phyloP scores from a whole-genome alignment of 2,329 filamentous ascomycete species.

The Ophiostoma populinum region DNA sequence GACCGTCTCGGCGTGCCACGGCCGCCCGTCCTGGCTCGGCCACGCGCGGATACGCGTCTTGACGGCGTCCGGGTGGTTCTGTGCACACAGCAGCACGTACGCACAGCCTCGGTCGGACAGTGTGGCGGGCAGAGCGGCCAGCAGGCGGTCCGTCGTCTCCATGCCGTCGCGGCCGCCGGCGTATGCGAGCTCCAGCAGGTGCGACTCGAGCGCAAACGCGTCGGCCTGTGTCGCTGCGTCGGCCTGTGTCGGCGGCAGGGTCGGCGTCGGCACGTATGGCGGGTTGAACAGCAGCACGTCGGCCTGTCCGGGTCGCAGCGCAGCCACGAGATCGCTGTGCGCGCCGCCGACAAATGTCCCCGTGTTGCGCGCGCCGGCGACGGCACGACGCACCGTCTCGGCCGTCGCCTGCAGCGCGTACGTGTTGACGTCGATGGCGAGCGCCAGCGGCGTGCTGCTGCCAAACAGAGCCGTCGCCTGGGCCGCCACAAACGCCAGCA shows the following conservation, averaged over 20 bases:
- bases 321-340: slow-evolving; percentile 50
- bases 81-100: slow-evolving; percentile 77
- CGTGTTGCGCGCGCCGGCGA: slow-evolving; percentile 12
- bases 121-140: slow-evolving; percentile 48
- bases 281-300: slow-evolving; percentile 94
- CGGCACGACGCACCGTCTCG: slow-evolving; percentile 44
- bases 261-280: slow-evolving; percentile 80
- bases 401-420: slow-evolving; percentile 65
- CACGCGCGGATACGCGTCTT: slow-evolving; percentile 16
- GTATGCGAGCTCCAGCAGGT: slow-evolving; percentile 71
- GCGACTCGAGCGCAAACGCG: slow-evolving; percentile 62
- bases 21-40: slow-evolving; percentile 8
- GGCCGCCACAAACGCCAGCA: slow-evolving; percentile 74
- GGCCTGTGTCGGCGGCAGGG: slow-evolving; percentile 37
- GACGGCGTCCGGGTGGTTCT: slow-evolving; percentile 56
- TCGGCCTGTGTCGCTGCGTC: neutral
- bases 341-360: slow-evolving; percentile 44
- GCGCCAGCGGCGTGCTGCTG: slow-evolving; percentile 42
- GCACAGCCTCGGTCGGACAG: slow-evolving; percentile 57
- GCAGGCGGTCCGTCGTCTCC: slow-evolving; percentile 72
- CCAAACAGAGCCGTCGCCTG: slow-evolving; percentile 56
- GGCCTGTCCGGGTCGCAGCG: slow-evolving; percentile 40
- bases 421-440: slow-evolving; percentile 71
- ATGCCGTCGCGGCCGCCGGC: slow-evolving; percentile 83
- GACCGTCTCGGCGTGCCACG: slow-evolving; percentile 63